Base-by-base conservation (phyloP, 2,329 filamentous ascomycete genomes). In the Talaromyces marneffei region DNA sequence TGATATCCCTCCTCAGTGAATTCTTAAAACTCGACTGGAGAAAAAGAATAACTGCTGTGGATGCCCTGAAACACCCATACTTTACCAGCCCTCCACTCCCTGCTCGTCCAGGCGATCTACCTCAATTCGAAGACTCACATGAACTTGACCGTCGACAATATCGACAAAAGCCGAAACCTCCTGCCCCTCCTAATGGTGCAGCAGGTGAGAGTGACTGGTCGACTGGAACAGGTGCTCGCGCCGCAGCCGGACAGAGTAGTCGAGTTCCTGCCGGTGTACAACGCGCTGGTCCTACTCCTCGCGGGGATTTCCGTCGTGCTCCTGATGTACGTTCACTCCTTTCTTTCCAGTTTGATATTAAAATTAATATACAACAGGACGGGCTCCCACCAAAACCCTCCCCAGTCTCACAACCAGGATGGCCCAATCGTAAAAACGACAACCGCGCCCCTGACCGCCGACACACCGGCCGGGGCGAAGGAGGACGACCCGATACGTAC, bases 61-160 rank as follows among this genome's bases (percentile, higher is more conserved):
- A 99, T 76, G 94, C 94, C 1, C 79, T 99, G 23, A 85, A 95
- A 65, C 94, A 99, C 70, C 87, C 91, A 0, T 99, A 97, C 75
- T 97, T 99, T 78, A 87, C 85, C 64, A 89, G 85, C 61, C 76
- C 83, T 1, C 94, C 94, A 3, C 80, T 89, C 4, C 94, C 94
- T 8, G 87, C 92, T 40, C 84, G 85, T 60, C 91, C 94, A 1
- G 87, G 89, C 65, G 92, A 97, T 56, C 83, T 99, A n/a, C 94
- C 94, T 2, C 84, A 80, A 16, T 97, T 96, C 70, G 91, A 96
- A 71, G 93, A 97, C 69, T 96, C 92, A 48, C 94, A 99, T 75
- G 94, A 99, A 75, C 81, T 97, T n/a, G 94, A 99, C 72, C 85
- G 93, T 56, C 86, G 92, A 72, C 95, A 93, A 75, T 93, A 92